Base-by-base conservation (phyloP, 805 yeast species). In the Cyberlindnera nakhonratchasimensis region DNA sequence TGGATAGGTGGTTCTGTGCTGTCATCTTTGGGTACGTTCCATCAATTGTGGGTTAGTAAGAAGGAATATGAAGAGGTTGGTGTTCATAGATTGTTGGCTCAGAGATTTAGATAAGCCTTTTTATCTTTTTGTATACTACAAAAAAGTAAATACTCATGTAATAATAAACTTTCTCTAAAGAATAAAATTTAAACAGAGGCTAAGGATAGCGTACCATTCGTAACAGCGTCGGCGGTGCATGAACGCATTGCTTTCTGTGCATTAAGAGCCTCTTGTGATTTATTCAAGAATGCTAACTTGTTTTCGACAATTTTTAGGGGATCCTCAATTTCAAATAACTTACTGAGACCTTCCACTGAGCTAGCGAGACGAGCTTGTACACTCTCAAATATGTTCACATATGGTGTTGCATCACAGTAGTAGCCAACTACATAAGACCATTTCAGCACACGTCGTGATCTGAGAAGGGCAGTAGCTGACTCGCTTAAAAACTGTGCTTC, bases 1-100 rank as follows among this genome's bases (percentile, higher is more conserved):
- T 90, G 96, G 96, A 75, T 90, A 37, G 97, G 97, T 34, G 96
- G 96, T 7, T 82, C 91, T 50, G 89, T 90, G 29, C 67, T 90
- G 42, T 80, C 95, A 6, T 82, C 93, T 39, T 71, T 90, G 53
- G 97, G 97, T 25, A 86, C 96, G 3, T 90, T 90, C 72, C 97
- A 90, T 62, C 97, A 90, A 63, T 68, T 86, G 66, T 90, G 96
- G 96, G 96, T 90, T 2, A 84, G 90, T 31, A 82, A 80, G 57
- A 78, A 77, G 51, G 97, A 90, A 63, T 86, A 82, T 54, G 88
- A 86, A 47, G 96, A 90, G 62, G 87, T 80, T 20, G 97, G 97
- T 6, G 80, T 80, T 11, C 93, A 86, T 42, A 78, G 88, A 60
- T 71, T 90, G 43, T 73, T 87, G 43, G 77, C 77, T 42, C 91